These are phyloP conservation scores for Mallotus japonicus DNA, from an alignment of 441 rosid species.

Conservation along the genomic window DNA sequence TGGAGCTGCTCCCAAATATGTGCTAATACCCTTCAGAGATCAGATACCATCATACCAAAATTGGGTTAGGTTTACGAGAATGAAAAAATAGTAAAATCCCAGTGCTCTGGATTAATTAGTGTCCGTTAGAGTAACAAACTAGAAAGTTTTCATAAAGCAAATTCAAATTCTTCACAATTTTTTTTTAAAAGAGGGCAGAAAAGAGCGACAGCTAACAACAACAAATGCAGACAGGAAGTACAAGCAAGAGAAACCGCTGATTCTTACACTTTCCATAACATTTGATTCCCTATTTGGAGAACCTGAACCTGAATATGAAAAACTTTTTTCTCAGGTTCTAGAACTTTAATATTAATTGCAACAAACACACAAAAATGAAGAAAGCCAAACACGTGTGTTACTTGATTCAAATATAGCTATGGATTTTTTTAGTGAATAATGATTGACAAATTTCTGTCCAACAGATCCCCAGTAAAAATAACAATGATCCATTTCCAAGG, in stretches of 20 bases:
- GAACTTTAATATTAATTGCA: too few relatives aligned
- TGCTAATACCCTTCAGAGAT: slow-evolving; percentile 65
- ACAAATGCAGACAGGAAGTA: slow-evolving; percentile 9
- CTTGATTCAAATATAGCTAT: background rate
- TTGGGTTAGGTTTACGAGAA: slow-evolving; percentile 4
- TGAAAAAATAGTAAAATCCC: background rate
- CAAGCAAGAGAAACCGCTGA: slow-evolving; percentile 33
- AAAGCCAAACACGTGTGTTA: background rate
- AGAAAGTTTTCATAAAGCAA: too few relatives aligned
- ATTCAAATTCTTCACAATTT: background rate
- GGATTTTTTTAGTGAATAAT: background rate
- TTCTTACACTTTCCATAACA: slow-evolving; percentile 53
- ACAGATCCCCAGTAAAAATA: background rate
- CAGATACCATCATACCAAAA: slow-evolving; percentile 11
- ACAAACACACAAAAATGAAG: background rate
- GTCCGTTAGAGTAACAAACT: too few relatives aligned
- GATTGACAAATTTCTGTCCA: background rate
- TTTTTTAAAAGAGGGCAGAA: background rate
- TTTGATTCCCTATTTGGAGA: slow-evolving; percentile 32
- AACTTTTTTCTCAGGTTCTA: background rate
- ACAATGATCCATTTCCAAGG: background rate
- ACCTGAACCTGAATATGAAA: slow-evolving; percentile 39
- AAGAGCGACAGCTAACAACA: background rate
- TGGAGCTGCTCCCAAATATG: slow-evolving; percentile 93
- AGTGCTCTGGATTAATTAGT: too few relatives aligned